Evolutionary conservation across 2,329 filamentous ascomycete species (phyloP), one percentile per base, ranked within the genome.

Genomic region (Trichoderma sp.): DNA sequence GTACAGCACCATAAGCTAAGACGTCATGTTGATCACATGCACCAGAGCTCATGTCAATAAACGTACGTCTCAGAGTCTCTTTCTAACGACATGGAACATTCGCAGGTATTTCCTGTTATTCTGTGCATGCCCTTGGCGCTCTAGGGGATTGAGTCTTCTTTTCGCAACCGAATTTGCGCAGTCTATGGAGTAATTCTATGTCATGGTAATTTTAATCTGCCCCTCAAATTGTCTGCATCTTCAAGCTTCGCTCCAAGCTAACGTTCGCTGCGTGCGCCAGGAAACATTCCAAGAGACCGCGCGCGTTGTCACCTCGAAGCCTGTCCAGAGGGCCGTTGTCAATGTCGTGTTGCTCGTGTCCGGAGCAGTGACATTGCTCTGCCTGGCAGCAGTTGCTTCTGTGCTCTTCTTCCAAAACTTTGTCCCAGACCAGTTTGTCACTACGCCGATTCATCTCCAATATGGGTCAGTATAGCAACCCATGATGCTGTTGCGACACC

Each of bases 401-500:
- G 81, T 87, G 3, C 78, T 89, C 3, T 90, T 91, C 78, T 91
- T 91, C 80, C 86, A 87, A 78, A 87, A 86, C 77, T 90, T 89
- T 77, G 84, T 91, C 1, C 90, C 90, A 1, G 86, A 90, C 77
- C 87, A 89, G 79, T 84, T 90, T 63, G 85, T 88, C 21, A 86
- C 86, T 0, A 81, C 86, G 56, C 89, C 90, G 18, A 81, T 91
- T 6, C 86, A 91, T 79, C 82, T 91, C 8, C 90, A 91, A 81
- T 91, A 91, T 82, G 88, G 89, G 89, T 90, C 81, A 77, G 85
- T 83, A 38, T 24, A 35, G 7, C 21, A 14, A 12, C 1, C 11
- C 3, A 24, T 4, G 16, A 9, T 11, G 21, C 50, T 45, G 35
- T 29, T 59, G 35, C 31, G 45, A 41, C 24, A 24, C 21, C 6